Evolutionary conservation across 306 rosid genomes (phyloP).

Genomic region (Pyrus pyrifolia): DNA sequence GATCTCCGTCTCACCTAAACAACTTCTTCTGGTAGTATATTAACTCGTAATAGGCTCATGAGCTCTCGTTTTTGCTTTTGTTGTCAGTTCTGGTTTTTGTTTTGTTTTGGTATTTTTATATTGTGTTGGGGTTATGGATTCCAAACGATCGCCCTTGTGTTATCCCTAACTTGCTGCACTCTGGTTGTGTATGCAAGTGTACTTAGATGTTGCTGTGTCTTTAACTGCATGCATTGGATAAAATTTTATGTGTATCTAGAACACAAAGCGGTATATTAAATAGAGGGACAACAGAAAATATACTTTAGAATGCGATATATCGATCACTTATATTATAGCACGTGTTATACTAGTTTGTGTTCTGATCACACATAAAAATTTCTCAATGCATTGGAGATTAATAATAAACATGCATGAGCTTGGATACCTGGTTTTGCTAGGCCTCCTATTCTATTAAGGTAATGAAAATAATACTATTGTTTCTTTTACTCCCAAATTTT

Average conservation of each 20-base stretch:
- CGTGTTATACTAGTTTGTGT: too few species aligned
- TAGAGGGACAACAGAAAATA: too few species aligned
- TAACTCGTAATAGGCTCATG: neutral
- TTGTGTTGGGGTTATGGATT: neutral
- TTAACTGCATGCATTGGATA: neutral
- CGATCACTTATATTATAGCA: too few species aligned
- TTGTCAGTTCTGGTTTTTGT: too few species aligned
- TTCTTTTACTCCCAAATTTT: neutral
- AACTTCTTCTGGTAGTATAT: conserved; percentile 74
- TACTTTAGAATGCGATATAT: too few species aligned
- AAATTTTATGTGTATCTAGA: too few species aligned
- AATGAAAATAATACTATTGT: neutral
- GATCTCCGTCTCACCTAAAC: conserved; percentile 48
- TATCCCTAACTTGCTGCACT: neutral
- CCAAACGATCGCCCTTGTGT: neutral
- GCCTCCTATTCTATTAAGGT: neutral
- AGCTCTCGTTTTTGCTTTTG: neutral
- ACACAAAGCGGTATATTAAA: too few species aligned
- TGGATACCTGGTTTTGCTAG: neutral
- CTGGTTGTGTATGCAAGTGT: neutral
- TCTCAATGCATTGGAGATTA: too few species aligned
- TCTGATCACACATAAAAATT: too few species aligned
- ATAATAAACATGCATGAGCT: neutral
- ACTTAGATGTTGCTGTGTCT: neutral
- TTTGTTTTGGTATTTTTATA: neutral